These are phyloP conservation scores for Acanthamoeba royreba DNA, from an alignment of 208 protist genomes.

Conservation along the genomic window DNA sequence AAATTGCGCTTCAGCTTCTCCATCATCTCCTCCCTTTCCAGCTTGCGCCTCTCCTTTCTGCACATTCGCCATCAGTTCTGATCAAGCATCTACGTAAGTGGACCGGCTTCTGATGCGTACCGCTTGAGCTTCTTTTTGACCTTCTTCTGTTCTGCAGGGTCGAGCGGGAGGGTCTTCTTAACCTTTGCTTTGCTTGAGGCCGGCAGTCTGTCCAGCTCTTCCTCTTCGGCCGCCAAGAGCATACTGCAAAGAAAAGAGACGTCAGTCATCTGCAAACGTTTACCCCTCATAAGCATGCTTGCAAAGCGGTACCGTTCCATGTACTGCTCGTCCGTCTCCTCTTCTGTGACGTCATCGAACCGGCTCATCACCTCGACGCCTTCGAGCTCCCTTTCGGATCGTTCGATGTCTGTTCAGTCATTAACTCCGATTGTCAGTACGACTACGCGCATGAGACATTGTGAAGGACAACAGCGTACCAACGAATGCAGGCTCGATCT, in stretches of 20 bases:
- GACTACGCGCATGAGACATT: not conserved
- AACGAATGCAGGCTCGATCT: not conserved
- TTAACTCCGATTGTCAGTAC: not conserved
- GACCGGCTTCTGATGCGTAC: not conserved
- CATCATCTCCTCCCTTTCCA: not conserved
- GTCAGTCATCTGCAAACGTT: not conserved
- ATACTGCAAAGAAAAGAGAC: not conserved
- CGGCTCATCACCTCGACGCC: not conserved
- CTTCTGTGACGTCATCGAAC: not conserved
- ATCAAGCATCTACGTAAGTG: not conserved
- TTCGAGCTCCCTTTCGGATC: not conserved
- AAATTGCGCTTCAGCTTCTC: not conserved
- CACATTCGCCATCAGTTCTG: not conserved
- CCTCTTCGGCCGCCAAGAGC: not conserved
- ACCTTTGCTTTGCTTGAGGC: not conserved
- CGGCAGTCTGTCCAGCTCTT: not conserved
- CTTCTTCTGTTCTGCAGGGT: not conserved
- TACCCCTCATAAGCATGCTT: not conserved
- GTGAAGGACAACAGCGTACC: not conserved
- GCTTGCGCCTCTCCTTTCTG: not conserved
- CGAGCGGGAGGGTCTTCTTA: not conserved
- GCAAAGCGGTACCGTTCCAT: not conserved
- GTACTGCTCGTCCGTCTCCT: conserved; percentile 8
- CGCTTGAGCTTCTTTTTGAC: not conserved
- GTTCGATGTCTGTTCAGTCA: not conserved